Evolutionary conservation across 441 rosid species (phyloP).

Genomic region (Gossypium aridum): DNA sequence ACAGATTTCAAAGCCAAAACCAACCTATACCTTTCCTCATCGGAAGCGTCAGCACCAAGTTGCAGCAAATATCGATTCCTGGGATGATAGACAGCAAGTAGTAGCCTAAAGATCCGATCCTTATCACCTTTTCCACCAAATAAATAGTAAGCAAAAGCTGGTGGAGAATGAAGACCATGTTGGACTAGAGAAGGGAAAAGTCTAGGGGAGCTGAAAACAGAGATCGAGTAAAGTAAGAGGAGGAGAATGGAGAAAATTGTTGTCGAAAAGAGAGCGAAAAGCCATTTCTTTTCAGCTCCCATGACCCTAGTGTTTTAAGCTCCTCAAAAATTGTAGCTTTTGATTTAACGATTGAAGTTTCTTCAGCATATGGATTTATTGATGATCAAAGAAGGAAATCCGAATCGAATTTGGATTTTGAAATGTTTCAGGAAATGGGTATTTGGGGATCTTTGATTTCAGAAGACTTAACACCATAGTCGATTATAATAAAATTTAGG

Average conservation of each 20-base stretch:
- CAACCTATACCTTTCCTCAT: constrained; percentile 58
- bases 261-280: constrained; percentile 75
- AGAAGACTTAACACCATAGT: neutral
- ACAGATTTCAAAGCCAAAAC: constrained; percentile 51
- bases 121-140: constrained; percentile 69
- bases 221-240: constrained; percentile 67
- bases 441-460: neutral
- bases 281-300: constrained; percentile 95
- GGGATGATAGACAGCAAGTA: constrained; percentile 88
- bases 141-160: constrained; percentile 86
- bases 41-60: constrained; percentile 72
- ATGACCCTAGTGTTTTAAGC: constrained; percentile 18
- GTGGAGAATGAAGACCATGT: constrained; percentile 77
- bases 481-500: no score
- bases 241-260: constrained; percentile 58
- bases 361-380: constrained; percentile 19
- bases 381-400: neutral
- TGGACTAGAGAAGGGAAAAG: constrained; percentile 66
- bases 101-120: constrained; percentile 65
- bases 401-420: neutral
- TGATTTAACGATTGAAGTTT: constrained; percentile 17
- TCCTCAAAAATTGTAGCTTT: neutral
- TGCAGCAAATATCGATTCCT: constrained; percentile 84
- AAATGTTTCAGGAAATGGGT: neutral
- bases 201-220: constrained; percentile 59